Base-by-base conservation (phyloP, 2,329 filamentous ascomycete genomes). In the Beauveria australis region DNA sequence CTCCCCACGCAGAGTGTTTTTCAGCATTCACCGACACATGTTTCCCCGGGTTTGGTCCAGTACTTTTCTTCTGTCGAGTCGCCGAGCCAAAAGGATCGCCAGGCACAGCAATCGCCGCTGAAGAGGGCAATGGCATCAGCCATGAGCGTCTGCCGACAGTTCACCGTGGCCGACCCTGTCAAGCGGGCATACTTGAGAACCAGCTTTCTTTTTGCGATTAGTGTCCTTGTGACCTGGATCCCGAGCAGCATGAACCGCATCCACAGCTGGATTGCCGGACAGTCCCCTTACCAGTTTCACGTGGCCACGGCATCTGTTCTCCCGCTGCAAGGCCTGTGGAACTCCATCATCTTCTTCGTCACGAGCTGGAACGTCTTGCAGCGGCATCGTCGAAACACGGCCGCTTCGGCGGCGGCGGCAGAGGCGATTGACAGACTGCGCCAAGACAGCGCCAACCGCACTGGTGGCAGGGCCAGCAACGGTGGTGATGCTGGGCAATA, bases 321-420 rank as follows among this genome's bases (percentile, higher is more conserved):
- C 4, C 89, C 90, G 0, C 77, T 91, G 1, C 90, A 93, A 71
- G 90, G 90, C 0, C 82, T 91, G 37, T 92, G 89, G 89, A 93
- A 93, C 69, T 82, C 85, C 33, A 75, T 90, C 57, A 90, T 94
- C 60, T 93, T 92, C 73, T 83, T 89, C 62, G 81, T 82, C 5
- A 89, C 88, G 1, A 89, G 79, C 64, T 80, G 77, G 75, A 59
- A 62, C 43, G 60, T 62, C 18, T n/a, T 59, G 0, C 54, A 62
- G 41, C 28, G 55, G 2, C 60, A 62, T 24, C 47, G 59, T 3
- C 53, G 59, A 10, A 61, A 56, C 28, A 57, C 59, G 18, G 53
- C 53, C 5, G 59, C 59, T 5, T 57, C 53, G 1, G 59, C 59
- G 1, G 59, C 59, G 2, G 59, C 59, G 19, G 53, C 33, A 5